Conservation (phyloP, 2,329 filamentous ascomycete species). For the Penicillium sp. region DNA sequence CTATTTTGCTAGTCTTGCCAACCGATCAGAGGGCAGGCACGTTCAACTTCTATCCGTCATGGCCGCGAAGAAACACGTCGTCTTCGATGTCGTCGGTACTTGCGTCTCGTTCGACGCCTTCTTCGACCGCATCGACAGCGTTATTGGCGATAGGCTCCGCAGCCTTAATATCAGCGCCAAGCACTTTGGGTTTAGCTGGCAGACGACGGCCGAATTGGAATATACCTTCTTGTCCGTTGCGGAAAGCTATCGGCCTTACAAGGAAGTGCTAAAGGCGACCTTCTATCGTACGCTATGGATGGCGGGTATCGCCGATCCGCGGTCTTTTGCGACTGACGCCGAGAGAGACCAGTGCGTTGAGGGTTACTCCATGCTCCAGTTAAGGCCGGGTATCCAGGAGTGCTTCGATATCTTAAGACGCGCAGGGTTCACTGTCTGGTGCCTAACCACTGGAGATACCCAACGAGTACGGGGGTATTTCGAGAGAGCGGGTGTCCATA, state of each 20-base stretch:
- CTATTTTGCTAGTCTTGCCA: too few species aligned
- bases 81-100: constrained; percentile 58
- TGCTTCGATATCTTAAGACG: constrained; percentile 47
- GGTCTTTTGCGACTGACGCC: constrained; percentile 40
- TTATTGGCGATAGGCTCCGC: constrained; percentile 29
- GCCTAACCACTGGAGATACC: constrained; percentile 55
- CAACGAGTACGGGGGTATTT: constrained; percentile 57
- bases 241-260: constrained; percentile 44
- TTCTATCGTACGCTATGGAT: constrained; percentile 50
- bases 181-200: constrained; percentile 49
- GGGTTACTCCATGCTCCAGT: constrained; percentile 37
- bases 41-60: too few species aligned
- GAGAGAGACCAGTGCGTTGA: constrained; percentile 44
- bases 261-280: constrained; percentile 41
- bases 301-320: constrained; percentile 43
- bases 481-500: constrained; percentile 49
- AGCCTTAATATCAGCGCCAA: constrained; percentile 35
- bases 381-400: constrained; percentile 40
- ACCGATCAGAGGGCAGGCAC: too few species aligned
- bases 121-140: constrained; percentile 39
- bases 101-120: constrained; percentile 49
- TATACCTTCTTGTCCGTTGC: constrained; percentile 50
- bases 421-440: constrained; percentile 57
- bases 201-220: constrained; percentile 48
- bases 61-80: constrained; percentile 46